Percentiles rank a stretch among this genome's conserved stretches.
Conservation (phyloP, 176 grass and related monocot species). For the Avena eriantha region DNA sequence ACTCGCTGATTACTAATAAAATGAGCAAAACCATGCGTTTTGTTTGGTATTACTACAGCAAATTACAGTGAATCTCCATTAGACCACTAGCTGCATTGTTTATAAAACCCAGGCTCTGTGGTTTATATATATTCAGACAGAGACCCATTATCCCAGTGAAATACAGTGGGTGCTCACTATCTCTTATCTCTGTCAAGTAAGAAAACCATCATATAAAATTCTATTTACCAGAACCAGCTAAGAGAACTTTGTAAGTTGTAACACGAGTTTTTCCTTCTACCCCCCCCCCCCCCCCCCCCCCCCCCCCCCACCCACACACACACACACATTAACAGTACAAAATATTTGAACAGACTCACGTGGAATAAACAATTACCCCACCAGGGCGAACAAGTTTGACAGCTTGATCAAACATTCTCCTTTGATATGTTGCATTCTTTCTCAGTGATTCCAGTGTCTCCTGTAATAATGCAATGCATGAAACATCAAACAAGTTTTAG, state of each 20-base stretch:
- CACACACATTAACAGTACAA: constrained; percentile 35
- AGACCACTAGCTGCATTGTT: constrained; percentile 1
- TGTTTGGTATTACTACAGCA: constrained; percentile 22
- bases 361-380: constrained; percentile 93
- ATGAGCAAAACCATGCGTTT: not conserved
- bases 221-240: constrained; percentile 20
- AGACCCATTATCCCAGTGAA: not conserved
- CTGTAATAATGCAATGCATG: constrained; percentile 47
- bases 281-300: too few species aligned
- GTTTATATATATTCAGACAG: not conserved
- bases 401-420: constrained; percentile 95
- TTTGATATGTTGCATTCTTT: constrained; percentile 84
- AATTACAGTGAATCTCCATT: constrained; percentile 10
- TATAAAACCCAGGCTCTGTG: not conserved
- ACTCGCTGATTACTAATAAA: constrained; percentile 17
- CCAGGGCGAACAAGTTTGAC: constrained; percentile 86
- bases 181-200: not conserved
- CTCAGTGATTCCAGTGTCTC: constrained; percentile 83
- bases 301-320: too few species aligned
- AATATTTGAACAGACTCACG: constrained; percentile 62
- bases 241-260: not conserved
- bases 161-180: not conserved
- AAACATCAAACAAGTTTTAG: constrained; percentile 35
- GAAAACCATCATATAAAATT: constrained; percentile 2
- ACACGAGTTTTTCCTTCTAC: not conserved